Conservation (phyloP, 2,329 filamentous ascomycete genomes). For the Aspergillus quadrilineatus region DNA sequence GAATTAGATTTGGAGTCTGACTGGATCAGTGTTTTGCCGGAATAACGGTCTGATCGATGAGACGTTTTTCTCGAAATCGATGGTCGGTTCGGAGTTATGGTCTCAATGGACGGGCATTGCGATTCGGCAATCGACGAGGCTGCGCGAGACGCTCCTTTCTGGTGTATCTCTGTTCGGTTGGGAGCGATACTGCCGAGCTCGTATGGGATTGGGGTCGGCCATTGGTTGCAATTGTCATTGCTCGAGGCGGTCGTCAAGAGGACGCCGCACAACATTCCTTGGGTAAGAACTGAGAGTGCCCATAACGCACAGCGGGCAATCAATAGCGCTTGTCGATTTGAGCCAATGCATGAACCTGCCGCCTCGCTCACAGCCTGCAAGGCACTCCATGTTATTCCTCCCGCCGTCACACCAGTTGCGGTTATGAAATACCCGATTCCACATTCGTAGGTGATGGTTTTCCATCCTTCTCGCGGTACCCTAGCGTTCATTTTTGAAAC, state of each 20-base stretch:
- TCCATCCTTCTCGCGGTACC: slow-evolving; percentile 21
- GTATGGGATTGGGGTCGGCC: slow-evolving; percentile 25
- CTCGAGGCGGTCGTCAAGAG: slow-evolving; percentile 22
- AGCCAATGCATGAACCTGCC: neutral
- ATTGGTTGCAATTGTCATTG: slow-evolving; percentile 16
- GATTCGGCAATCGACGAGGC: slow-evolving; percentile 17
- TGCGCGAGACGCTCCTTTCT: slow-evolving; percentile 8
- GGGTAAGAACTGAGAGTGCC: slow-evolving; percentile 32
- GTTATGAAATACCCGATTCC: slow-evolving; percentile 28
- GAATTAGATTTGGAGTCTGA: slow-evolving; percentile 25
- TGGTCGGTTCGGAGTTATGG: slow-evolving; percentile 16
- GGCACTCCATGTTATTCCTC: slow-evolving; percentile 26
- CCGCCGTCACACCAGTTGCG: slow-evolving; percentile 28
- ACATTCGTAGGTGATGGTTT: slow-evolving; percentile 18
- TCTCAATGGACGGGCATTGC: slow-evolving; percentile 14
- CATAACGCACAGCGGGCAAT: slow-evolving; percentile 40
- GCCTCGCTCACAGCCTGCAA: slow-evolving; percentile 14
- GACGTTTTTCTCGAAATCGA: slow-evolving; percentile 28
- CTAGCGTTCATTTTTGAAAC: slow-evolving; percentile 17
- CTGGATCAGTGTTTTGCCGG: slow-evolving; percentile 30
- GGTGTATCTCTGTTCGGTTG: slow-evolving; percentile 12
- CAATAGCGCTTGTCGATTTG: slow-evolving; percentile 22
- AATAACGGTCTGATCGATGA: slow-evolving; percentile 32
- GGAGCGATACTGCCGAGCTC: slow-evolving; percentile 24
- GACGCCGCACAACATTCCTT: slow-evolving; percentile 33